Conservation (phyloP, 164 flowering plant species). For the Nelumbo lutea region DNA sequence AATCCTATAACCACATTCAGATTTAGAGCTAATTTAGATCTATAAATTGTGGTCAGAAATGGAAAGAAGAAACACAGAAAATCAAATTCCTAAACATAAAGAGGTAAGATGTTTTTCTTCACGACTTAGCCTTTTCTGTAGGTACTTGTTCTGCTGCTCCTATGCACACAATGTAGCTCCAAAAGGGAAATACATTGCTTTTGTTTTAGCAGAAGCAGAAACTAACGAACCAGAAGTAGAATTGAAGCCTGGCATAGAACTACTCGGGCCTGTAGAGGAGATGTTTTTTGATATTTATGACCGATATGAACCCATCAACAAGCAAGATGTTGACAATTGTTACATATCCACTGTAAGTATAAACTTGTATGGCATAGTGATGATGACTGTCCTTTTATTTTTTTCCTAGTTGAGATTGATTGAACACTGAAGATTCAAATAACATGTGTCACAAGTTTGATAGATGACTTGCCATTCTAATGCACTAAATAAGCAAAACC, state of each 20-base stretch:
- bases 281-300: conserved; percentile 81
- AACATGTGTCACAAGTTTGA: too few relatives aligned
- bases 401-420: not conserved
- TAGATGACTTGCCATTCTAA: too few relatives aligned
- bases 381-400: not conserved
- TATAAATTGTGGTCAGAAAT: not conserved
- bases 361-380: not conserved
- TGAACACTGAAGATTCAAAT: not conserved
- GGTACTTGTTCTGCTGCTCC: conserved; percentile 96
- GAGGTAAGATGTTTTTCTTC: not conserved
- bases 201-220: conserved; percentile 90
- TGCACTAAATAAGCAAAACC: too few relatives aligned
- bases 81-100: not conserved
- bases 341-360: conserved; percentile 77
- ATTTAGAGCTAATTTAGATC: not conserved
- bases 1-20: not conserved
- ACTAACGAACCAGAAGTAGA: conserved; percentile 82
- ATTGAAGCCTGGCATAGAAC: conserved; percentile 81
- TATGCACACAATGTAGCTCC: conserved; percentile 96
- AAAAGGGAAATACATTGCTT: conserved; percentile 90
- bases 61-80: not conserved
- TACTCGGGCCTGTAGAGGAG: conserved; percentile 88
- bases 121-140: conserved; percentile 17
- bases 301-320: conserved; percentile 70
- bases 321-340: conserved; percentile 53